Base-by-base conservation (phyloP, 2,329 filamentous ascomycete species). In the Thielaviopsis musarum region DNA sequence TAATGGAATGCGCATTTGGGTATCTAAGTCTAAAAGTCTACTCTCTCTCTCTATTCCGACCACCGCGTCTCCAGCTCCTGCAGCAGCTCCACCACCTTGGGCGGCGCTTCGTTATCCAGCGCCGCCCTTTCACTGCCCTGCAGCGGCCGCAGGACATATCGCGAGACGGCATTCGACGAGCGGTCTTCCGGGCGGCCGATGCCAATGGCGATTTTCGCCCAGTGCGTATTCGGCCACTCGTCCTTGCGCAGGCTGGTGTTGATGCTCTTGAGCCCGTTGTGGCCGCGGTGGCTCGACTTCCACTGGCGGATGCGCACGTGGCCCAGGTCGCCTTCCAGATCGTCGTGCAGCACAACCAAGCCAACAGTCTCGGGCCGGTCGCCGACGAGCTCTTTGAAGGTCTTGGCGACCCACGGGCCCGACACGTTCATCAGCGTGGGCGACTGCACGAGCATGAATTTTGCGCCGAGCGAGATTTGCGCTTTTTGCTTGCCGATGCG, bases 341-440 rank as follows among this genome's bases (percentile, higher is more conserved):
- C 91, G 69, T 97, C 91, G 69, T 97, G 90, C 21, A 97, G 74
- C 13, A 97, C 74, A 0, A 97, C 81, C 17, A 98, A 70, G 21
- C 73, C 73, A 15, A 74, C 67, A 34, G 73, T 64, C 15, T 65
- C 57, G 65, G 64, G 63, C 67, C 60, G 30, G 30, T 63, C 4
- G 24, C 68, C 71, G 62, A 82, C 64, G 60, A 78, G 75, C n/a
- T 80, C 73, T 49, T 75, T 76, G 75, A 85, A 90, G 1, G 84
- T 82, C 2, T 75, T 75, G 3, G 79, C 74, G 0, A 95, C 79
- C 62, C 84, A 87, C 0, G 77, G 75, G 0, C 93, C 93, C 1
- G 83, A 88, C 4, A 85, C 73, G 69, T 97, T 98, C 93, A 98
- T 97, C 38, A 84, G 72, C 0, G 80, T 81, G 0, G 85, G 82